Evolutionary conservation across 139 green algal species (phyloP), one percentile per base, ranked within the genome.

Genomic region (Zygnema cylindricum): DNA sequence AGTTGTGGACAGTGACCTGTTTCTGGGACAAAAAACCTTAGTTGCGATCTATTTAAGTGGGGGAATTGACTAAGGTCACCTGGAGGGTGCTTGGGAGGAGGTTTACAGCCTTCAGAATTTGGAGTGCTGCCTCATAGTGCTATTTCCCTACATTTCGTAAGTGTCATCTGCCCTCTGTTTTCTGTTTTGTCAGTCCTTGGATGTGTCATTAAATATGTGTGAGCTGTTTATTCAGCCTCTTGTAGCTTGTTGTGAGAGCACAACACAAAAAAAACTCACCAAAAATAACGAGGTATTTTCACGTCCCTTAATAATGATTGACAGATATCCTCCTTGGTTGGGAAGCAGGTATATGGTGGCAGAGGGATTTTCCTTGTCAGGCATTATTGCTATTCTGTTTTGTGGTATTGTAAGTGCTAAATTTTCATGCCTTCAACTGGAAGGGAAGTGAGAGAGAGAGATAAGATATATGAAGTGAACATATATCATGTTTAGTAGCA

Each of bases 361-460:
- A 35, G 95, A 97, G 89, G 84, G 69, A 0, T 73, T 96, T 36
- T n/a, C 71, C 33, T 83, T 96, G 43, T 92, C 75, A 32, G 95
- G 94, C 75, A 96, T 97, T 36, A 94, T 97, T 36, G 88, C 93
- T 33, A 93, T 96, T 55, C 95, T 97, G 82, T 96, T 96, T 85
- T 94, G 89, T 81, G 95, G 95, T 40, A 91, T 97, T 49, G 93
- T 91, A 73, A 84, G 77, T 35, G 75, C n/a, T n/a, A n/a, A n/a
- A n/a, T n/a, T n/a, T n/a, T n/a, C n/a, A n/a, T n/a, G n/a, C n/a
- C n/a, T n/a, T n/a, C n/a, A n/a, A n/a, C n/a, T n/a, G n/a, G n/a
- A n/a, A n/a, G n/a, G n/a, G n/a, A n/a, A n/a, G n/a, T n/a, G n/a
- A n/a, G n/a, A n/a, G n/a, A n/a, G n/a, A n/a, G n/a, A n/a, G n/a